Evolutionary conservation across 2,329 filamentous ascomycete genomes (phyloP).

Genomic region (Chrysosporium keratinophilum): DNA sequence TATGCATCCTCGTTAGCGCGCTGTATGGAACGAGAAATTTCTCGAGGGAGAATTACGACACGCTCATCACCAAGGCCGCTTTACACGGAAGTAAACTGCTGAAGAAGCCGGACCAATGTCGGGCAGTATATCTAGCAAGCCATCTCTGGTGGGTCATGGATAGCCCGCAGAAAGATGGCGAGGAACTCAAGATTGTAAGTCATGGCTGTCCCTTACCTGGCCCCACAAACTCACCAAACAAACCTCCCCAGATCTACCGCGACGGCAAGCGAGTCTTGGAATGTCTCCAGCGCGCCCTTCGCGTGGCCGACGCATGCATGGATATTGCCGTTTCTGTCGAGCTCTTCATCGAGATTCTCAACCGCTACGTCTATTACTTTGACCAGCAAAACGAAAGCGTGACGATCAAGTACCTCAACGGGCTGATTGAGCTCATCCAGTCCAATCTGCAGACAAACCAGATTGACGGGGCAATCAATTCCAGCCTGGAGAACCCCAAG

Average conservation of each 20-base stretch:
- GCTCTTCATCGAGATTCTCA: slow-evolving; percentile 94
- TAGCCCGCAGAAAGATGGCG: slow-evolving; percentile 62
- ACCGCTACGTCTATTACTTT: slow-evolving; percentile 98
- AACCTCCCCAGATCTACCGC: slow-evolving; percentile 62
- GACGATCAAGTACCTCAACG: slow-evolving; percentile 95
- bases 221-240: neutral
- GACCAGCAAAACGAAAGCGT: slow-evolving; percentile 98
- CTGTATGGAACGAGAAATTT: slow-evolving; percentile 85
- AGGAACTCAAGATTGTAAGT: slow-evolving; percentile 68
- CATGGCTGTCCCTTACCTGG: neutral
- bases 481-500: slow-evolving; percentile 75
- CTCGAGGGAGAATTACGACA: slow-evolving; percentile 95
- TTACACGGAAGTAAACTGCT: slow-evolving; percentile 93
- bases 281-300: slow-evolving; percentile 85
- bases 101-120: slow-evolving; percentile 95
- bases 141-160: slow-evolving; percentile 98
- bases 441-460: slow-evolving; percentile 84
- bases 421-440: slow-evolving; percentile 94
- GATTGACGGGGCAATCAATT: slow-evolving; percentile 50
- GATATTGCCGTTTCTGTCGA: slow-evolving; percentile 95
- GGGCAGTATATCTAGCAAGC: slow-evolving; percentile 90
- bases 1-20: slow-evolving; percentile 83
- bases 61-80: slow-evolving; percentile 92
- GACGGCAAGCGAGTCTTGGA: slow-evolving; percentile 95
- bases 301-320: slow-evolving; percentile 98